Conservation (phyloP, 2,329 filamentous ascomycete genomes). For the Colletotrichum sp. region DNA sequence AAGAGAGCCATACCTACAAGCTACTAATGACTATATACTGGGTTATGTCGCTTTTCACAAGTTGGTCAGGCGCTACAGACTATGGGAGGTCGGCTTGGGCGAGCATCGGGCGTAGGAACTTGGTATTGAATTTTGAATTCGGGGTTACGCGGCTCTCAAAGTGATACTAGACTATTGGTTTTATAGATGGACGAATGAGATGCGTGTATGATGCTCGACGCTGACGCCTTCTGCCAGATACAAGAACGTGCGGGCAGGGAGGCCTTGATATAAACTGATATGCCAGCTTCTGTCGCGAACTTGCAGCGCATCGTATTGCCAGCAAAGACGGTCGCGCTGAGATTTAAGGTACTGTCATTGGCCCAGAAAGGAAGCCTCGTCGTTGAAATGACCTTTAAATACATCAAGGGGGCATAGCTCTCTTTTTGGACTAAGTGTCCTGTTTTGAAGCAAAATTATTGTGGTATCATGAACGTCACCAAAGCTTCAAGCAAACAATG, state of each 20-base stretch:
- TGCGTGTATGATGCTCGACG: too few species aligned
- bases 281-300: background rate
- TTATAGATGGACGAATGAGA: too few species aligned
- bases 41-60: background rate
- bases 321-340: background rate
- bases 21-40: background rate
- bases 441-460: background rate
- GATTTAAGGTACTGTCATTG: rapidly evolving
- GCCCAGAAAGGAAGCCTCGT: rapidly evolving
- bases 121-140: background rate
- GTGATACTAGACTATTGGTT: background rate
- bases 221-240: too few species aligned
- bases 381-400: background rate
- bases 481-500: background rate
- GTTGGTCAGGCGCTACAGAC: background rate
- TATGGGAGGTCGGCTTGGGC: background rate
- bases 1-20: background rate
- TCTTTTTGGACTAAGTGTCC: background rate
- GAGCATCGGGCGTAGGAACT: background rate
- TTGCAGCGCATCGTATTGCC: background rate
- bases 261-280: background rate
- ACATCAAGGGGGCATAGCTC: rapidly evolving
- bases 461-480: background rate
- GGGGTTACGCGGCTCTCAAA: rapidly evolving
- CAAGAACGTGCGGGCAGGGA: too few species aligned